A percentile compares a stretch with the other conserved stretches of the same genome.
These are phyloP conservation scores for Selaginella tamariscina DNA, from an alignment of 75 land plant genomes.

Conservation along the genomic window DNA sequence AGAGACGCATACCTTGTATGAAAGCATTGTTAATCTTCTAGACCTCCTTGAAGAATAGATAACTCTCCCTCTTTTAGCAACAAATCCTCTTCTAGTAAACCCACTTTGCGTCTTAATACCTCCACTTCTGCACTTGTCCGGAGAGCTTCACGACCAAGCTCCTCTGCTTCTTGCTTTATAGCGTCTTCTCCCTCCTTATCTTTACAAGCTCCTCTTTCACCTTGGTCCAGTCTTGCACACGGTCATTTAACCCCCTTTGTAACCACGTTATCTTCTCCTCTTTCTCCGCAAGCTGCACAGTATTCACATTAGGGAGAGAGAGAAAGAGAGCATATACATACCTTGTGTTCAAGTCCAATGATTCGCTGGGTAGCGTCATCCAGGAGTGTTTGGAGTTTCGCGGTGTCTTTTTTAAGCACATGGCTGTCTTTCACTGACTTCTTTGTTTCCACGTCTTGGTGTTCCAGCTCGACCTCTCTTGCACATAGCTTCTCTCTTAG, in stretches of 20 bases:
- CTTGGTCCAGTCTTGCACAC: neutral
- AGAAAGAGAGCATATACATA: neutral
- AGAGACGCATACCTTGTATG: too few species aligned
- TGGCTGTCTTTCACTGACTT: neutral
- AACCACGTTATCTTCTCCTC: conserved; percentile 4
- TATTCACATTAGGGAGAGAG: neutral
- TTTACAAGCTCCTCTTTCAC: conserved; percentile 8
- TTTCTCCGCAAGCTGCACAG: neutral
- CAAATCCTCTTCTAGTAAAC: conserved; percentile 69
- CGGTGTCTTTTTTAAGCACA: neutral
- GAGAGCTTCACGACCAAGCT: conserved; percentile 55
- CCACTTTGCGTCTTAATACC: conserved; percentile 49
- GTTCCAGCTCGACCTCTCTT: conserved; percentile 7
- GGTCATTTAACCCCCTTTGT: neutral
- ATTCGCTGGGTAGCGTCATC: conserved; percentile 2
- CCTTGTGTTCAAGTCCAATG: neutral
- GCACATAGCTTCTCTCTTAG: conserved; percentile 8
- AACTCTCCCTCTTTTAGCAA: conserved; percentile 76
- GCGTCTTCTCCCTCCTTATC: neutral
- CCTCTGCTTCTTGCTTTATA: conserved; percentile 23
- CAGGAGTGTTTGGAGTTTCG: neutral
- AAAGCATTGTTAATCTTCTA: neutral
- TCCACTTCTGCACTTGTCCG: conserved; percentile 47
- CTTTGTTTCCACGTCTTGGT: neutral
- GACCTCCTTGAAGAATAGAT: conserved; percentile 36